Evolutionary conservation across 1,139 yeast species (phyloP).

Genomic region (Pichia norvegensis): DNA sequence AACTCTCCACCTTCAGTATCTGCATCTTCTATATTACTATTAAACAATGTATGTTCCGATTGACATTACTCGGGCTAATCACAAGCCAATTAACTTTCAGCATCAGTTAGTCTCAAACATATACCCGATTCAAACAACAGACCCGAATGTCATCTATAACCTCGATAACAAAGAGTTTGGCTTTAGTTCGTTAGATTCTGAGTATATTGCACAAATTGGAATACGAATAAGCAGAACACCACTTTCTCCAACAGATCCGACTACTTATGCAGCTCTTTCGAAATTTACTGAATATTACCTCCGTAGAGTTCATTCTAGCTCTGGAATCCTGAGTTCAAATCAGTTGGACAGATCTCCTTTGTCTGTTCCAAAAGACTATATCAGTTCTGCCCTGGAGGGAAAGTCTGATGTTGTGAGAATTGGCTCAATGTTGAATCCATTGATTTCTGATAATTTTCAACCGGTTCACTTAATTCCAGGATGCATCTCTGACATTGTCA

Average conservation of each 20-base stretch:
- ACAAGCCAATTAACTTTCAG: constrained; percentile 21
- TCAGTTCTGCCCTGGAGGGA: constrained; percentile 35
- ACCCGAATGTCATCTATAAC: constrained; percentile 26
- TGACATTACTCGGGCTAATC: constrained; percentile 21
- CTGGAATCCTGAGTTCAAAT: constrained; percentile 27
- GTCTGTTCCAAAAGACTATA: constrained; percentile 27
- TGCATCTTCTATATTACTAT: background rate
- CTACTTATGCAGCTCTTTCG: constrained; percentile 31
- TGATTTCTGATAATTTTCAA: constrained; percentile 45
- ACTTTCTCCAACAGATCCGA: constrained; percentile 28
- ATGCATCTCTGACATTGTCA: constrained; percentile 29
- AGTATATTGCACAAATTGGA: constrained; percentile 25
- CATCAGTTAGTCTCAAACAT: constrained; percentile 24
- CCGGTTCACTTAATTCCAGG: constrained; percentile 50
- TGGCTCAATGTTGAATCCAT: constrained; percentile 49
- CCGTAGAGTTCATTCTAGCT: constrained; percentile 28
- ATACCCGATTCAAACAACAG: constrained; percentile 27
- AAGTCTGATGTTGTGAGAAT: constrained; percentile 38
- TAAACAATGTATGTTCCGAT: constrained; percentile 27
- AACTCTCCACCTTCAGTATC: too few species aligned
- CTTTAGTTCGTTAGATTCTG: constrained; percentile 26
- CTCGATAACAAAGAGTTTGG: constrained; percentile 24
- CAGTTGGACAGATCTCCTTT: constrained; percentile 23
- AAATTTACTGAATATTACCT: constrained; percentile 30
- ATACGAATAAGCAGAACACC: constrained; percentile 31